These are phyloP conservation scores for Cairneyella variabilis DNA, from an alignment of 495 filamentous ascomycete genomes.

Conservation along the genomic window DNA sequence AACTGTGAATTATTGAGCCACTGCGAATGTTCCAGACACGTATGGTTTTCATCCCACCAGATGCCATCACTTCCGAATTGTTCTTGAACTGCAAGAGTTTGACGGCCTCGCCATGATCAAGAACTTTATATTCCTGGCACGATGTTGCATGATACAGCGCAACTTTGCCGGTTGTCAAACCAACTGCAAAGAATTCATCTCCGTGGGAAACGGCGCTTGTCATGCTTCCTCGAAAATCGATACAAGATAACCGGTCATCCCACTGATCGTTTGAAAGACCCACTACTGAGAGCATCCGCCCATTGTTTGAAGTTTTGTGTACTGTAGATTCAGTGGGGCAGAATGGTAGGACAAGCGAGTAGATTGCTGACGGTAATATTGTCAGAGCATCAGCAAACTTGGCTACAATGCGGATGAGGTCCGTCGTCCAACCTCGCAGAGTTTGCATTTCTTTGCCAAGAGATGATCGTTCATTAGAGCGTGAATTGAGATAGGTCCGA, in stretches of 20 bases:
- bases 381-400: slow-evolving; percentile 29
- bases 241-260: slow-evolving; percentile 29
- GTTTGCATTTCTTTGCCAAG: slow-evolving; percentile 16
- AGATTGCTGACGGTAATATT: slow-evolving; percentile 27
- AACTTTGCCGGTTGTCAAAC: slow-evolving; percentile 19
- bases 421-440: slow-evolving; percentile 28
- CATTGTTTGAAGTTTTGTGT: slow-evolving; percentile 19
- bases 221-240: slow-evolving; percentile 21
- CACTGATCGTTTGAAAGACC: slow-evolving; percentile 27
- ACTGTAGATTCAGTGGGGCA: slow-evolving; percentile 34
- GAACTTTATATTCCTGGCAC: slow-evolving; percentile 23
- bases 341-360: slow-evolving; percentile 30
- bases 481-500: slow-evolving; percentile 25
- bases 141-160: slow-evolving; percentile 16
- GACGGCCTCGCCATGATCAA: slow-evolving; percentile 30
- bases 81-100: slow-evolving; percentile 12
- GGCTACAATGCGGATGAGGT: slow-evolving; percentile 27
- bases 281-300: slow-evolving; percentile 17
- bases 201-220: slow-evolving; percentile 21
- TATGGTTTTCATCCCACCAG: slow-evolving; percentile 9
- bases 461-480: slow-evolving; percentile 23
- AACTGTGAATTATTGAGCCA: slow-evolving; percentile 12
- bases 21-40: slow-evolving; percentile 13
- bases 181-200: slow-evolving; percentile 26
- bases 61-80: slow-evolving; percentile 10